These are phyloP conservation scores for Colletotrichum lindemuthianum DNA, from an alignment of 2,329 filamentous ascomycete genomes.

Conservation along the genomic window DNA sequence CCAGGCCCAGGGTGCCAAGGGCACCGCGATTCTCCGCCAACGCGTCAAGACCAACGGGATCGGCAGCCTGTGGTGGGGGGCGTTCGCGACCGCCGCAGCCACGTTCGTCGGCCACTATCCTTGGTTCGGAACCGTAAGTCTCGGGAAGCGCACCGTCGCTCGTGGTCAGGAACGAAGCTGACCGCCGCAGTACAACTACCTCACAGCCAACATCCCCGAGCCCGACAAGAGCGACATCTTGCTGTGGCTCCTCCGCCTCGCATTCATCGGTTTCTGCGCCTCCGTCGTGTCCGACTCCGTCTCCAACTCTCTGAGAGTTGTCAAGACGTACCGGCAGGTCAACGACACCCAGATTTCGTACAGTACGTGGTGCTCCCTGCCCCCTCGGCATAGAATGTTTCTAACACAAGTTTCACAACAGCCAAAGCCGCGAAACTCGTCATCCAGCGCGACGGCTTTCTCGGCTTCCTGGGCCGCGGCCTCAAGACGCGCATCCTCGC, in stretches of 20 bases:
- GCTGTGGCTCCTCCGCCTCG: slow-evolving; percentile 55
- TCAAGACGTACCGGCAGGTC: slow-evolving; percentile 61
- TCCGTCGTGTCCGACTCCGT: slow-evolving; percentile 57
- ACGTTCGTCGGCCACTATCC: slow-evolving; percentile 61
- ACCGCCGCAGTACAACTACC: slow-evolving; percentile 52
- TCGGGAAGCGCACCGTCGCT: not conserved
- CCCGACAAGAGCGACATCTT: slow-evolving; percentile 51
- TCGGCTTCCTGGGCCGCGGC: slow-evolving; percentile 55
- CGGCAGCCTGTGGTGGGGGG: slow-evolving; percentile 61
- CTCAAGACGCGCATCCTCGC: slow-evolving; percentile 58
- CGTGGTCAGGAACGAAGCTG: not conserved
- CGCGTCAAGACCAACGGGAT: slow-evolving; percentile 56
- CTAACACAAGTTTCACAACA: slow-evolving; percentile 33
- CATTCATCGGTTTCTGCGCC: slow-evolving; percentile 55
- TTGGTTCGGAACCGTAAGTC: slow-evolving; percentile 58
- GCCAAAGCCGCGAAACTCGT: slow-evolving; percentile 54
- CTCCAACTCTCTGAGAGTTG: slow-evolving; percentile 58
- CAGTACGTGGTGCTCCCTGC: slow-evolving; percentile 41
- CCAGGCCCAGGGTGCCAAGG: slow-evolving; percentile 56
- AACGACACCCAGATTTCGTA: slow-evolving; percentile 59
- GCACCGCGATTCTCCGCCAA: slow-evolving; percentile 53
- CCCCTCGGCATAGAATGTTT: no score
- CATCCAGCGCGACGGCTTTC: slow-evolving; percentile 52
- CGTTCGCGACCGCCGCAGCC: slow-evolving; percentile 57
- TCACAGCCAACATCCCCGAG: slow-evolving; percentile 51